Base-by-base conservation (phyloP, 1,139 yeast genomes). In the Entelexis sorbosivorans region DNA sequence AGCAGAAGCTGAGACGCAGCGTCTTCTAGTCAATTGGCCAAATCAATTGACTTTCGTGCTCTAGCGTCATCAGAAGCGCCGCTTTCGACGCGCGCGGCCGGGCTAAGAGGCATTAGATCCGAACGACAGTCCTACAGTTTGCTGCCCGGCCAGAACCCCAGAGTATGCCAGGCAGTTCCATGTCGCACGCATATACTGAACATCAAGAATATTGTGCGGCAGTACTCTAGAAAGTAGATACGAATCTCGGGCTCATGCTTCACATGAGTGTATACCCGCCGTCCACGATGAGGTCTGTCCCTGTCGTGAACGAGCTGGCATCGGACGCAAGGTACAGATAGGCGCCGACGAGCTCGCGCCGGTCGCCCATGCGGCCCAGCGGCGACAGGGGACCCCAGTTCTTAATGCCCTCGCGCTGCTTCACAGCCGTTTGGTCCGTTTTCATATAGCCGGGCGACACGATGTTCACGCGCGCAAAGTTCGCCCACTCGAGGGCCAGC, bases 301-400 rank as follows among this genome's bases (percentile, higher is more conserved):
- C 96, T 10, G 95, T 85, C 49, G 94, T 82, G 69, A 75, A 88
- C 19, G 87, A 78, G 40, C 89, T 76, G 13, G 96, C 96, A 63
- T 84, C 81, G 16, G 88, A 78, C 6, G 94, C 96, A 60, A 87
- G 71, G 69, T 84, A 87, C 50, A 87, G 72, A 68, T 85, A 88
- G 5, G 94, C 94, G 54, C 95, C 95, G 17, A 81, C 87, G 60
- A 88, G 72, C 66, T 87, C 96, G 61, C 78, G 78, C 31, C 94
- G 78, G 52, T 76, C 68, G 44, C 81, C 74, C 85, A 58, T 53
- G 36, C 65, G 60, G 40, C 86, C 88, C 73, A 82, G 63, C 19
- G 91, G 89, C 47, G 76, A 79, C 68, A 81, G 65, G 29, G 72
- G 69, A 69, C 74, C 73, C 84, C 84, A 79, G 39, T 66, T 66